Evolutionary conservation across 768 basidiomycete species (phyloP).

Genomic region (Lentinula boryana): DNA sequence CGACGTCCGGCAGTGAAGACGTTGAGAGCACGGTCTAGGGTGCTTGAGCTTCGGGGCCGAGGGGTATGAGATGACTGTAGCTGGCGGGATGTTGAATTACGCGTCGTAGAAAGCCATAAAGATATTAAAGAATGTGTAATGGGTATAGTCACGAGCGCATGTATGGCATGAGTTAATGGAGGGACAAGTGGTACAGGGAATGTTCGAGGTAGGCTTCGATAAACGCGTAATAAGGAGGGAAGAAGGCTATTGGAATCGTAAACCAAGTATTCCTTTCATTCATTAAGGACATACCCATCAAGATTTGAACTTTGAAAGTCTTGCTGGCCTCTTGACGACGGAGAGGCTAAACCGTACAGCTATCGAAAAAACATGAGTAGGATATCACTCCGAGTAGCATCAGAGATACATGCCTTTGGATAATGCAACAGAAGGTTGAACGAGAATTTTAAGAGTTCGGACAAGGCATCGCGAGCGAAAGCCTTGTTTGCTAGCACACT

Average conservation of each 20-base stretch:
- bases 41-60: constrained; percentile 22
- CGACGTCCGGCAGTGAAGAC: constrained; percentile 47
- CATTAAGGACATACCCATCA: constrained; percentile 49
- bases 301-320: constrained; percentile 55
- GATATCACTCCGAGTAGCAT: too few relatives aligned
- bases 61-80: constrained; percentile 13
- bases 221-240: constrained; percentile 62
- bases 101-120: constrained; percentile 55
- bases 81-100: constrained; percentile 10
- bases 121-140: constrained; percentile 47
- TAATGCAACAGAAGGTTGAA: constrained; percentile 82
- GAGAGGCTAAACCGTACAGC: constrained; percentile 39
- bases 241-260: constrained; percentile 48
- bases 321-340: constrained; percentile 12
- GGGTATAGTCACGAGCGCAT: constrained; percentile 77
- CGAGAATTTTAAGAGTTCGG: constrained; percentile 77
- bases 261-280: neutral
- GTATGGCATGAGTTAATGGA: constrained; percentile 78
- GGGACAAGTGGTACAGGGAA: constrained; percentile 60
- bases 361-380: constrained; percentile 3
- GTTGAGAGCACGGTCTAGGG: constrained; percentile 56
- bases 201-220: constrained; percentile 56
- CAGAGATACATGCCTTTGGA: constrained; percentile 51
- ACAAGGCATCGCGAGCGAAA: constrained; percentile 66
- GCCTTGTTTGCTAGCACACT: constrained; percentile 44